Base-by-base conservation (phyloP, 306 rosid genomes). In the Datisca glomerata region DNA sequence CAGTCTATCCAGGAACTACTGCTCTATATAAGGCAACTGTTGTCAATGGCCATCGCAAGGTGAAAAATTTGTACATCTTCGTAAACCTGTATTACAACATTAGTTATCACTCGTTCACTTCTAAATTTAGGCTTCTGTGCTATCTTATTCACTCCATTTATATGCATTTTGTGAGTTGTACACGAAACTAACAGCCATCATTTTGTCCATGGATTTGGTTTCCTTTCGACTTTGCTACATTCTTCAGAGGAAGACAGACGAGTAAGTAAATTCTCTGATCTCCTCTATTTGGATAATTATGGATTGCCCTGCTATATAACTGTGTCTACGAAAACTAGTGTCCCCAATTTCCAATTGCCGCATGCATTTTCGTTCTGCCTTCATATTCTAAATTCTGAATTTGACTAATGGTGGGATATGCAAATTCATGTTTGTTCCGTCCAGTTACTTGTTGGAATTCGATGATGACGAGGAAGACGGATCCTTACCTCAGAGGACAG, bases 381-480 rank as follows among this genome's bases (percentile, higher is more conserved):
- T n/a, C n/a, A n/a, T n/a, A n/a, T n/a, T n/a, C n/a, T n/a, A n/a
- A n/a, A n/a, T n/a, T n/a, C n/a, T n/a, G n/a, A n/a, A n/a, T n/a
- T n/a, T n/a, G n/a, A n/a, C n/a, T n/a, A n/a, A n/a, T n/a, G n/a
- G n/a, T n/a, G n/a, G n/a, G n/a, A n/a, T n/a, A n/a, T n/a, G n/a
- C n/a, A n/a, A n/a, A n/a, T 17, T 59, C 28, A 35, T 55, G 47
- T 31, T 57, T 24, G 1, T 65, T 54, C 66, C 65, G 69, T 61
- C 56, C 96, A 91, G 98, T 36, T 91, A 78, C 73, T 12, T 75
- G 44, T 64, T 91, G 69, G 98, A 91, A 69, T 91, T 91, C 44
- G 98, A 91, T 7, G 98, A 91, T 24, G 98, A 91, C n/a, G 96
- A 80, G 52, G 98, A 91, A 78, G 93, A 91, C 33, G 98, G 98